These are phyloP conservation scores for Boletus sp. DNA, from an alignment of 768 basidiomycete genomes.

Conservation along the genomic window DNA sequence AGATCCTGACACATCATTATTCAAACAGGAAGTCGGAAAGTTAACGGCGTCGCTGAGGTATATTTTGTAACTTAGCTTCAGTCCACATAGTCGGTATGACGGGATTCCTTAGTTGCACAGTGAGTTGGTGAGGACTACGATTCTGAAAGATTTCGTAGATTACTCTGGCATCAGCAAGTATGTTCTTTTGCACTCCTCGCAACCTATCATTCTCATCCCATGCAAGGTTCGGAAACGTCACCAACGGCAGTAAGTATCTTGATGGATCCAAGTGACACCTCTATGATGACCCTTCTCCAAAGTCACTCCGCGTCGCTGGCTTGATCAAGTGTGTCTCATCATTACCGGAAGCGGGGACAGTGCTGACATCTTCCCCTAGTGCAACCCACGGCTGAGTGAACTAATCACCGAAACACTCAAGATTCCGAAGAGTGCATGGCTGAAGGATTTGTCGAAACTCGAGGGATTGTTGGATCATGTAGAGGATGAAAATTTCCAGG, in stretches of 20 bases:
- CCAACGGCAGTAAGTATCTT: constrained; percentile 76
- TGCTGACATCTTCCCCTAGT: constrained; percentile 35
- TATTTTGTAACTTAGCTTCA: background rate
- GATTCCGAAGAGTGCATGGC: constrained; percentile 72
- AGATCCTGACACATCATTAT: background rate
- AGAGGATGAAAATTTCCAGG: constrained; percentile 72
- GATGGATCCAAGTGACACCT: background rate
- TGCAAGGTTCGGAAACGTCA: constrained; percentile 77
- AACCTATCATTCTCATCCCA: constrained; percentile 15
- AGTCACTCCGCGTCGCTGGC: constrained; percentile 93
- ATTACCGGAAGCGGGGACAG: background rate
- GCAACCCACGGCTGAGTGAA: constrained; percentile 83
- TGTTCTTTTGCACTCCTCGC: background rate
- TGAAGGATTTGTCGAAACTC: constrained; percentile 78
- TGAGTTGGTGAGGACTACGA: constrained; percentile 79
- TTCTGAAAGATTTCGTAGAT: constrained; percentile 90
- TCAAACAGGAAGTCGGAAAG: constrained; percentile 63
- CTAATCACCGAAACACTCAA: constrained; percentile 84
- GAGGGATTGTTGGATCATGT: constrained; percentile 69
- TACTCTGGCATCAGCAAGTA: constrained; percentile 84
- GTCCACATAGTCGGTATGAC: background rate
- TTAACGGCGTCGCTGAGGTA: constrained; percentile 95
- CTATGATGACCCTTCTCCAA: background rate
- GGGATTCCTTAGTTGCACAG: constrained; percentile 64
- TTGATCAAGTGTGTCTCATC: constrained; percentile 57